These are phyloP conservation scores for Dispira parvispora DNA, from an alignment of 192 early-diverging fungal genomes.

Conservation along the genomic window DNA sequence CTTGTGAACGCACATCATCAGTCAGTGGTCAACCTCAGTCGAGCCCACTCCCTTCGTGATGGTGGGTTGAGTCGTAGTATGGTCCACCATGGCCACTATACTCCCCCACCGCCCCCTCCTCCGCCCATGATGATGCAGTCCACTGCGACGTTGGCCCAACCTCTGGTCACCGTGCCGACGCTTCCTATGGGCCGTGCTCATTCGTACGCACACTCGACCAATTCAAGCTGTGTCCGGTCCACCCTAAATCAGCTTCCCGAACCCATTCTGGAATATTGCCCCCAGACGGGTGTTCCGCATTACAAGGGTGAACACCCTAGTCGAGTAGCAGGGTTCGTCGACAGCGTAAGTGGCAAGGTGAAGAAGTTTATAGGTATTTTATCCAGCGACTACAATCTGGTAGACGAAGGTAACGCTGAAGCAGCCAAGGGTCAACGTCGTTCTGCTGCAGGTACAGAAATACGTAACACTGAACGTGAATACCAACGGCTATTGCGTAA, in stretches of 20 bases:
- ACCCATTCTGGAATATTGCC: not conserved
- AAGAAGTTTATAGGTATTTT: not conserved
- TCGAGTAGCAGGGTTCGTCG: not conserved
- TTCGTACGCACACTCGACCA: not conserved
- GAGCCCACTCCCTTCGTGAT: too few relatives aligned
- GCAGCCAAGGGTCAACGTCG: not conserved
- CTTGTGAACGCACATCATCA: too few relatives aligned
- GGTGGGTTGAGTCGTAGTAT: not conserved
- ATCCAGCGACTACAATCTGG: not conserved
- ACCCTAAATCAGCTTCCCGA: not conserved
- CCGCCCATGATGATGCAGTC: not conserved
- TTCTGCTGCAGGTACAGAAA: not conserved
- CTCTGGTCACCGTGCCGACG: not conserved
- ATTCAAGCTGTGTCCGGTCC: not conserved
- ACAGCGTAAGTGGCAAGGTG: not conserved
- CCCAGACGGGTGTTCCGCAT: not conserved
- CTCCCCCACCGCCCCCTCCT: not conserved
- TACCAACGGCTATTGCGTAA: not conserved
- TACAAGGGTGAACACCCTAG: slow-evolving; percentile 9
- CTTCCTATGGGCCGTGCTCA: not conserved
- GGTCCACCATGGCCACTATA: not conserved
- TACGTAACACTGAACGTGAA: not conserved
- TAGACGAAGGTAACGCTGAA: slow-evolving; percentile 2
- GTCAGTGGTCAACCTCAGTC: too few relatives aligned
- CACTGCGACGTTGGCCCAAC: not conserved